phyloP scores from a whole-genome alignment of 2,329 filamentous ascomycete genomes.

The Verticillium zaregamsianum region DNA sequence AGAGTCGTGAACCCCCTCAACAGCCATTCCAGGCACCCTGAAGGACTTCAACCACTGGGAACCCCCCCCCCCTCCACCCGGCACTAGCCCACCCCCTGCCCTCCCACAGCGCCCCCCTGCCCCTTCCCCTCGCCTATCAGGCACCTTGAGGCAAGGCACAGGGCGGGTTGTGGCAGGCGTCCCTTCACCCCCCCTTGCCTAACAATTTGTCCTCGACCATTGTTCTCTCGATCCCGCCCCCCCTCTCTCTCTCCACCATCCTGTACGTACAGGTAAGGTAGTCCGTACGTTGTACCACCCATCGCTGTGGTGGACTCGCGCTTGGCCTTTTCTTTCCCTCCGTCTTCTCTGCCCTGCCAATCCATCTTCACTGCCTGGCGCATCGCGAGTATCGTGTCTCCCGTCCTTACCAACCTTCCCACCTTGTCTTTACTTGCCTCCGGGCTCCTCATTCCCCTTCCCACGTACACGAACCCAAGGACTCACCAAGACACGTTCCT shows the following conservation, averaged over 20 bases:
- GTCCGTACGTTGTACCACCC: neutral
- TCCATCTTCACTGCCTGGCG: neutral
- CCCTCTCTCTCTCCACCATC: neutral
- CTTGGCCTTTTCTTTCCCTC: conserved; percentile 2
- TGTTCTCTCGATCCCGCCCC: neutral
- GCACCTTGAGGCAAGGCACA: neutral
- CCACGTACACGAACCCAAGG: conserved; percentile 1
- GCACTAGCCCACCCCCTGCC: neutral
- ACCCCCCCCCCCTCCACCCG: neutral
- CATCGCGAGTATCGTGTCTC: conserved; percentile 3
- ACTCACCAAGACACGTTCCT: neutral
- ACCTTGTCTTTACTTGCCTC: conserved; percentile 1
- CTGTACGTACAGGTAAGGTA: neutral
- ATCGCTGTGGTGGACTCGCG: neutral
- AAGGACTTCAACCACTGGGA: neutral
- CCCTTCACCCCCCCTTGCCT: conserved; percentile 4
- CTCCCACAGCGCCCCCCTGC: neutral
- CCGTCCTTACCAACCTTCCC: conserved; percentile 8
- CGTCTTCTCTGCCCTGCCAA: neutral
- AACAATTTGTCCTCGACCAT: conserved; percentile 5
- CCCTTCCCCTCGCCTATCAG: neutral
- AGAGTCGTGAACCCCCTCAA: too few species aligned
- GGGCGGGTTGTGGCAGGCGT: neutral
- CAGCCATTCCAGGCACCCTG: neutral
- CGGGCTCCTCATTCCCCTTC: conserved; percentile 4